Conservation (phyloP, 306 rosid species). For the Castanea sativa region DNA sequence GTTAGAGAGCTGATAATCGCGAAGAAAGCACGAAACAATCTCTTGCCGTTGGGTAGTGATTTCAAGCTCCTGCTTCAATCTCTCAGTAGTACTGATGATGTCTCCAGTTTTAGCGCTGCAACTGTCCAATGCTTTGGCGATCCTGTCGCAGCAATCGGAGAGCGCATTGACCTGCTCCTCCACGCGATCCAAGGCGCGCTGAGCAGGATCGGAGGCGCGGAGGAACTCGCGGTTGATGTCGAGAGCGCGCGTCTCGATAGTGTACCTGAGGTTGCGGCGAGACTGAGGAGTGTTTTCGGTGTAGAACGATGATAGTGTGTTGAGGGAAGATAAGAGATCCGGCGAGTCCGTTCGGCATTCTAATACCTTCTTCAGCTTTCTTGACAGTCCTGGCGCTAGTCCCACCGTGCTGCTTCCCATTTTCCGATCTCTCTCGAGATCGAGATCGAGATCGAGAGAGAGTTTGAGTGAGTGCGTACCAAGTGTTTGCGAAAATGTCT, state of each 20-base stretch:
- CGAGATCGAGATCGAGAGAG: background rate
- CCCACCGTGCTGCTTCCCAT: conserved; percentile 66
- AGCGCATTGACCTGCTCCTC: conserved; percentile 71
- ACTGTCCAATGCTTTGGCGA: conserved; percentile 69
- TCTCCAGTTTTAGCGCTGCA: conserved; percentile 85
- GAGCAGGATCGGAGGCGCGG: conserved; percentile 67
- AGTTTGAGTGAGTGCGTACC: too few species aligned
- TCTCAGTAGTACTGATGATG: conserved; percentile 82
- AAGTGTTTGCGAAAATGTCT: too few species aligned
- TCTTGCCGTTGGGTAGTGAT: too few species aligned
- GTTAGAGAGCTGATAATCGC: too few species aligned
- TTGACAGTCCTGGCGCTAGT: conserved; percentile 86
- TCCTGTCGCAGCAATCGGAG: conserved; percentile 83
- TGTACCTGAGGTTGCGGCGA: conserved; percentile 91
- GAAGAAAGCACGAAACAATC: too few species aligned
- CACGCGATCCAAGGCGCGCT: conserved; percentile 76
- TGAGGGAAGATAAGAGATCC: conserved; percentile 74
- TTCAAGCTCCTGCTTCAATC: conserved; percentile 77
- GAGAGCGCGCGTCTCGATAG: conserved; percentile 83
- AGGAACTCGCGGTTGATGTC: conserved; percentile 76
- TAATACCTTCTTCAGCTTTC: conserved; percentile 95
- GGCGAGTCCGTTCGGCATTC: conserved; percentile 85
- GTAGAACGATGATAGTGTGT: conserved; percentile 85
- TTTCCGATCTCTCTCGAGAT: conserved; percentile 11
- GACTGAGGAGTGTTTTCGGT: conserved; percentile 76